Conservation (phyloP, 768 basidiomycete genomes). For the Mrakia hoshinonis region DNA sequence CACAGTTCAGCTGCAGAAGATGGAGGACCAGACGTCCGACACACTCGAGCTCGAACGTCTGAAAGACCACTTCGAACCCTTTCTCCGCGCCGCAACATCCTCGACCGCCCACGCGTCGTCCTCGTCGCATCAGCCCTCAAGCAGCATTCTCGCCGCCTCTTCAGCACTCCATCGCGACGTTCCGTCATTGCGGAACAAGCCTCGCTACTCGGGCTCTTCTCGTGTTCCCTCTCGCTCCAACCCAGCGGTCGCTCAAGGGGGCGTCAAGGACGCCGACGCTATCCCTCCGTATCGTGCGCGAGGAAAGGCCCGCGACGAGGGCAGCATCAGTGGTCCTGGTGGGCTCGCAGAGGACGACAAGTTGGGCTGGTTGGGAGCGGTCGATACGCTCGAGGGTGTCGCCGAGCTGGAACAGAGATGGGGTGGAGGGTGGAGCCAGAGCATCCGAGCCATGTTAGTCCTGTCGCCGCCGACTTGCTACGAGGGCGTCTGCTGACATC, state of each 20-base stretch:
- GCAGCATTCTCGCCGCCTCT: conserved; percentile 19
- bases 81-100: conserved; percentile 52
- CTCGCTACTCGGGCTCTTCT: background rate
- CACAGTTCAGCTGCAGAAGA: conserved; percentile 80
- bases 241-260: background rate
- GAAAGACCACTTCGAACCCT: conserved; percentile 95
- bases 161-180: conserved; percentile 21
- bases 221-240: background rate
- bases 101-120: conserved; percentile 18
- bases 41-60: conserved; percentile 83
- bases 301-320: background rate
- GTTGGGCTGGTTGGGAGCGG: conserved; percentile 58
- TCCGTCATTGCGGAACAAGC: conserved; percentile 3
- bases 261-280: conserved; percentile 2
- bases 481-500: no score
- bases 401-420: conserved; percentile 70
- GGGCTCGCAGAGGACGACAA: conserved; percentile 43
- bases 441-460: conserved; percentile 57
- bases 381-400: conserved; percentile 49
- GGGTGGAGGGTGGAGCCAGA: conserved; percentile 66
- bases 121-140: conserved; percentile 4
- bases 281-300: conserved; percentile 8
- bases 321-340: conserved; percentile 11
- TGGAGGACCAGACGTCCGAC: conserved; percentile 75
- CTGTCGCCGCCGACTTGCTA: no score